A percentile compares a stretch with the other conserved stretches of the same genome.
Conservation (phyloP, 2,329 filamentous ascomycete species). For the Alternaria sp. region DNA sequence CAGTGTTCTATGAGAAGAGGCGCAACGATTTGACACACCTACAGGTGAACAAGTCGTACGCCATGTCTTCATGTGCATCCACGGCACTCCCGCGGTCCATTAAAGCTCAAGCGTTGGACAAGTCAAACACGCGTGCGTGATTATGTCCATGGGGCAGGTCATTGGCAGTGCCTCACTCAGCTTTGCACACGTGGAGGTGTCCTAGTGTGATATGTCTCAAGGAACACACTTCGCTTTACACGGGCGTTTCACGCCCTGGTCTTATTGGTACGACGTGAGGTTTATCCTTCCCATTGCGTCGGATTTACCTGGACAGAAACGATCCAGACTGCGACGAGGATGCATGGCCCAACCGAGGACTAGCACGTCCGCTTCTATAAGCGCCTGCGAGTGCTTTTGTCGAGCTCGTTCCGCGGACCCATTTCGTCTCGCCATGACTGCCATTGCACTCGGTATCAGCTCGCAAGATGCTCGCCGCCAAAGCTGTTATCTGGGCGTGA, state of each 20-base stretch:
- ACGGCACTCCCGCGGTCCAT: neutral
- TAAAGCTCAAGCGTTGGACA: neutral
- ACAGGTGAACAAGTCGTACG: neutral
- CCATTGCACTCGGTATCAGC: neutral
- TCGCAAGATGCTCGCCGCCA: slow-evolving; percentile 1
- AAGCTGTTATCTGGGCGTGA: neutral
- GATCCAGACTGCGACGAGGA: neutral
- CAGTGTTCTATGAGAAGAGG: neutral
- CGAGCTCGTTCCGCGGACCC: neutral
- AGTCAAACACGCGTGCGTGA: neutral
- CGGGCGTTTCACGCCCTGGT: neutral
- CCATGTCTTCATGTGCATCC: neutral
- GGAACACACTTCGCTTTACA: neutral
- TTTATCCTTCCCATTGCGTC: neutral
- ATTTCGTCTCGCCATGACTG: neutral
- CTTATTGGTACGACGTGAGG: neutral
- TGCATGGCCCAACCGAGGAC: neutral
- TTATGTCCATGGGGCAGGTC: neutral
- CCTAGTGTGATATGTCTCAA: neutral
- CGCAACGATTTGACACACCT: neutral
- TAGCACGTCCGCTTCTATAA: neutral
- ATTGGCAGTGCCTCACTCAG: neutral
- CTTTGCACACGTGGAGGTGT: neutral
- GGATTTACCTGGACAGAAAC: neutral
- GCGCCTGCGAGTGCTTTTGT: neutral